These are phyloP conservation scores for Boletus fagicola DNA, from an alignment of 768 basidiomycete species.

Conservation along the genomic window DNA sequence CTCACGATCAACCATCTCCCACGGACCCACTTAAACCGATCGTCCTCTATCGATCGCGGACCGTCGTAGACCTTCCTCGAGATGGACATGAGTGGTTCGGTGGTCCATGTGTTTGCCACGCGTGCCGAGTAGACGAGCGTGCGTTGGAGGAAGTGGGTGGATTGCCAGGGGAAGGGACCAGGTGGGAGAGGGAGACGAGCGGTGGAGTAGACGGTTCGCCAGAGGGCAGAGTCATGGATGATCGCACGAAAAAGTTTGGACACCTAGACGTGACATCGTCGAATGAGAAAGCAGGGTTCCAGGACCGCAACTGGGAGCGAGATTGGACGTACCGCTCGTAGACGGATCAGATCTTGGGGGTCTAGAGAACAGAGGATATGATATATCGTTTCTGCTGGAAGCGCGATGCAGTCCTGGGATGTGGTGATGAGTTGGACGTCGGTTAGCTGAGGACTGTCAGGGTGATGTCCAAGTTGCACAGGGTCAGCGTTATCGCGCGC, in stretches of 20 bases:
- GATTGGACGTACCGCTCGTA: conserved; percentile 12
- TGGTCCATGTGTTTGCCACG: conserved; percentile 15
- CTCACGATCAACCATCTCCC: conserved; percentile 22
- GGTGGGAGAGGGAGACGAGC: conserved; percentile 16
- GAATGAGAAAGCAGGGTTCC: background rate
- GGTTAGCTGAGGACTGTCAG: background rate
- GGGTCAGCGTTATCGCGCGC: conserved; percentile 1
- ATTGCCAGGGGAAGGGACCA: conserved; percentile 23
- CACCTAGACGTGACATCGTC: conserved; percentile 8
- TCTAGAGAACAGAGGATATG: conserved; percentile 5
- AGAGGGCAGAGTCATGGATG: conserved; percentile 11
- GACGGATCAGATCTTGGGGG: conserved; percentile 16
- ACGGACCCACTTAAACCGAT: conserved; percentile 15
- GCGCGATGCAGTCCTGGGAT: background rate
- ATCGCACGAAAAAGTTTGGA: conserved; percentile 14
- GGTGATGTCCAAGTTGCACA: background rate
- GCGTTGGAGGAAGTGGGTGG: conserved; percentile 16
- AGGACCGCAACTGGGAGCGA: no score
- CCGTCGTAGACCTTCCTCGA: conserved; percentile 2
- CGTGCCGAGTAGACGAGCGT: conserved; percentile 18
- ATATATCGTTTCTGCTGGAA: conserved; percentile 20
- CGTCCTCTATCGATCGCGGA: conserved; percentile 6
- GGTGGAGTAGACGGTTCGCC: conserved; percentile 13
- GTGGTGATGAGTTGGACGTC: background rate
- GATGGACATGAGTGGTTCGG: conserved; percentile 10